Conservation (phyloP, 2,329 filamentous ascomycete species). For the Fusarium staphyleae region DNA sequence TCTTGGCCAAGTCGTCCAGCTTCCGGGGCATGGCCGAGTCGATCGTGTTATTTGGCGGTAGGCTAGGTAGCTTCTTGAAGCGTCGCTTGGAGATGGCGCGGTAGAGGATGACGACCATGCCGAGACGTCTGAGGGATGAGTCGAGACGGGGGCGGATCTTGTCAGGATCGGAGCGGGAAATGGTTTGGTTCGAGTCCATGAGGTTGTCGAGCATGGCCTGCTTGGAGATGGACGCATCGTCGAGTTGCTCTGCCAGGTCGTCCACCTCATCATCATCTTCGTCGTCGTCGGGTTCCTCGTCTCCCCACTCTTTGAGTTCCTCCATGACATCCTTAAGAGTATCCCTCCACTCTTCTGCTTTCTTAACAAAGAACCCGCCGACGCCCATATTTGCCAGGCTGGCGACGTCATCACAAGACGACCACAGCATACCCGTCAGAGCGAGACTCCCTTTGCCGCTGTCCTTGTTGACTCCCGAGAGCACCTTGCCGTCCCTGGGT, state of each 20-base stretch:
- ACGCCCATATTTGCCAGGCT: constrained; percentile 71
- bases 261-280: constrained; percentile 58
- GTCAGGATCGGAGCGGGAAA: constrained; percentile 70
- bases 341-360: constrained; percentile 76
- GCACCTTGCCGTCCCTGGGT: constrained; percentile 62
- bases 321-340: constrained; percentile 82
- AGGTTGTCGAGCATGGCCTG: constrained; percentile 72
- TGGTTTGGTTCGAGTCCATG: constrained; percentile 67
- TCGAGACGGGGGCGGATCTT: constrained; percentile 71
- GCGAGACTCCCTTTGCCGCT: constrained; percentile 63
- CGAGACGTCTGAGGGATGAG: constrained; percentile 67
- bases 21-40: constrained; percentile 47
- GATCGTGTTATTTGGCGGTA: constrained; percentile 46
- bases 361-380: constrained; percentile 72
- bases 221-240: constrained; percentile 46
- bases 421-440: constrained; percentile 82
- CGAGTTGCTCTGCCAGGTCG: constrained; percentile 45
- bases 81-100: constrained; percentile 74
- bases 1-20: constrained; percentile 63
- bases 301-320: constrained; percentile 88
- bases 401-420: constrained; percentile 77
- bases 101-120: constrained; percentile 72
- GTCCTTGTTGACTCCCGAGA: constrained; percentile 43
- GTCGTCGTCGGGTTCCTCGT: constrained; percentile 70
- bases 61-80: constrained; percentile 63